phyloP scores from a whole-genome alignment of 2,329 filamentous ascomycete species.

The Dendrostoma leiphaemia region DNA sequence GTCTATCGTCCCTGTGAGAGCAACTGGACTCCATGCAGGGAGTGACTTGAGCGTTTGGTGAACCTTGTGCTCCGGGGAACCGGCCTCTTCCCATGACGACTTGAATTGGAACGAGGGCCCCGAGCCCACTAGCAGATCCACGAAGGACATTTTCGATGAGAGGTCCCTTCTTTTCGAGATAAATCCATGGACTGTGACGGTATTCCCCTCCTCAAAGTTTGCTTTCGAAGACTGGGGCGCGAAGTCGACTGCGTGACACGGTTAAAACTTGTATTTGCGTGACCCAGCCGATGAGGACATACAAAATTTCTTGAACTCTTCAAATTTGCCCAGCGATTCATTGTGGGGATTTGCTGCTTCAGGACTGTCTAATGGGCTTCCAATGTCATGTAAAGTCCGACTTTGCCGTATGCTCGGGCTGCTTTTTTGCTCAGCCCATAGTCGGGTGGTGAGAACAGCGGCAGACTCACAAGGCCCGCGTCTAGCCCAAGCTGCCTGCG shows the following conservation, averaged over 20 bases:
- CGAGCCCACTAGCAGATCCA: conserved; percentile 43
- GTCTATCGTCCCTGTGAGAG: conserved; percentile 39
- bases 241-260: conserved; percentile 29
- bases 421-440: background rate
- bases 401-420: background rate
- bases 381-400: background rate
- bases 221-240: conserved; percentile 26
- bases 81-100: conserved; percentile 38
- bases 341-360: background rate
- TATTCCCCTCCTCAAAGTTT: conserved; percentile 30
- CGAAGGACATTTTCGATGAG: conserved; percentile 69
- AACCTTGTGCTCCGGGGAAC: conserved; percentile 30
- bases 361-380: background rate
- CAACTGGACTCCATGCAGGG: conserved; percentile 51
- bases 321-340: too few relatives aligned
- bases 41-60: conserved; percentile 45
- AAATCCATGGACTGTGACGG: conserved; percentile 66
- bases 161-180: conserved; percentile 67
- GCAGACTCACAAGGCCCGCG: background rate
- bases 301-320: conserved; percentile 45
- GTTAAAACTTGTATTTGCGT: background rate
- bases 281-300: conserved; percentile 20
- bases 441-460: conserved; percentile 1
- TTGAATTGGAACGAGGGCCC: conserved; percentile 36
- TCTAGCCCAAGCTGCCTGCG: background rate